These are phyloP conservation scores for Cutaneotrichosporon sp. DNA, from an alignment of 1,284 basidiomycete species.

Conservation along the genomic window DNA sequence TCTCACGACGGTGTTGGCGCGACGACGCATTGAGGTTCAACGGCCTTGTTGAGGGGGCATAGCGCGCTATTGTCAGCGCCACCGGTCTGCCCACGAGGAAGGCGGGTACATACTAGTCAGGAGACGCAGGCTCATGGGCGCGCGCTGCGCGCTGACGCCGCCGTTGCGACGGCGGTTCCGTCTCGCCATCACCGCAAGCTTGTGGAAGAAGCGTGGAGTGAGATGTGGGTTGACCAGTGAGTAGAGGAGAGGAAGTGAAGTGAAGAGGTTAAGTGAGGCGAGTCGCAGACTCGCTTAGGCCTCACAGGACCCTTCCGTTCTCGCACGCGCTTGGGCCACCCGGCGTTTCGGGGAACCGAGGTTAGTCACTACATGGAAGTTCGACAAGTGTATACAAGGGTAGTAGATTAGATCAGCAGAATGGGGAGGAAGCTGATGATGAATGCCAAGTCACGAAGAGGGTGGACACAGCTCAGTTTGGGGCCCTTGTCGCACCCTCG, in stretches of 20 bases:
- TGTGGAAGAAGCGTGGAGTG: background rate
- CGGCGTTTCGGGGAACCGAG: background rate
- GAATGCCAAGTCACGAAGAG: no score
- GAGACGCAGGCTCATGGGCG: constrained; percentile 3
- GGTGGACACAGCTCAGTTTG: no score
- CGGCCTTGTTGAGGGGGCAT: background rate
- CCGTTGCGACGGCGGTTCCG: background rate
- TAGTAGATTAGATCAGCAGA: background rate
- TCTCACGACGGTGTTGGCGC: background rate
- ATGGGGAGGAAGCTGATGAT: background rate
- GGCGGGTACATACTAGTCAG: background rate
- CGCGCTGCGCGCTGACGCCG: constrained; percentile 2
- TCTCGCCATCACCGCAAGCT: background rate
- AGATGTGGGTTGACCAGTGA: background rate
- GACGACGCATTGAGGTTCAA: background rate
- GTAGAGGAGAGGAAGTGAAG: background rate
- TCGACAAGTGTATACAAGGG: background rate
- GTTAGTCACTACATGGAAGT: background rate
- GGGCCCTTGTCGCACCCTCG: no score
- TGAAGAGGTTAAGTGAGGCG: background rate
- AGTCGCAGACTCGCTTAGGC: background rate
- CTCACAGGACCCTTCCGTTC: background rate
- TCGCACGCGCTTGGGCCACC: background rate
- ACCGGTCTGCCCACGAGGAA: background rate
- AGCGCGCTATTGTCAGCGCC: constrained; percentile 2